phyloP scores from a whole-genome alignment of 108 stramenopile species.

The Nannochloropsis salina region DNA sequence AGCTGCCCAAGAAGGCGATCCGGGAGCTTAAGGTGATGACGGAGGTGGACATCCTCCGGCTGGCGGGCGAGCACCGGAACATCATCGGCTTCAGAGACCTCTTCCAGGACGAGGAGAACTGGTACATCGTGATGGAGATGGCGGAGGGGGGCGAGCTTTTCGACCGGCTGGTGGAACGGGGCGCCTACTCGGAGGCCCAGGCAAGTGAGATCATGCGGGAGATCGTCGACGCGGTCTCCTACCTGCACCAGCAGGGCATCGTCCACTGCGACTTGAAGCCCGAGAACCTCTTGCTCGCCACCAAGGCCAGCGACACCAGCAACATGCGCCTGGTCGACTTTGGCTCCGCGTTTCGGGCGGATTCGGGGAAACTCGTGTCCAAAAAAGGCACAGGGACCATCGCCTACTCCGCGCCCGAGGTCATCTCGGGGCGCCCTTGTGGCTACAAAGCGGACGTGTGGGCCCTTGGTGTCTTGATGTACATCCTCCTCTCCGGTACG shows the following conservation, averaged over 20 bases:
- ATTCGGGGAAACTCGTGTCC: neutral
- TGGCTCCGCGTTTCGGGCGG: constrained; percentile 29
- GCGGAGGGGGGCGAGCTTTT: constrained; percentile 43
- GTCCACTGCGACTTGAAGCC: constrained; percentile 47
- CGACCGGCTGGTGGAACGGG: constrained; percentile 34
- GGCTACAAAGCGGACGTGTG: constrained; percentile 32
- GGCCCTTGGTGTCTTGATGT: constrained; percentile 45
- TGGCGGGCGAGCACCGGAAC: constrained; percentile 37
- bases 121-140: constrained; percentile 49
- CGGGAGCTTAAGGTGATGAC: constrained; percentile 32
- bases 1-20: constrained; percentile 33
- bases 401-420: constrained; percentile 22
- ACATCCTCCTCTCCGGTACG: constrained; percentile 21
- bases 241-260: constrained; percentile 37
- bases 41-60: constrained; percentile 40
- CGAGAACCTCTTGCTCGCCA: constrained; percentile 38
- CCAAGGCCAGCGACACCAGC: constrained; percentile 12
- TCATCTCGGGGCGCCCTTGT: neutral
- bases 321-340: constrained; percentile 4
- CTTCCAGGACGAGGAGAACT: constrained; percentile 29
- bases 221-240: constrained; percentile 30
- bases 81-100: constrained; percentile 34
- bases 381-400: constrained; percentile 32
- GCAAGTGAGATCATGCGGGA: constrained; percentile 31
- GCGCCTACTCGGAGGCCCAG: constrained; percentile 14